Percentiles rank a stretch among this genome's conserved stretches.
Evolutionary conservation across 768 basidiomycete species (phyloP).

Genomic region (Trametes cinnabarina): DNA sequence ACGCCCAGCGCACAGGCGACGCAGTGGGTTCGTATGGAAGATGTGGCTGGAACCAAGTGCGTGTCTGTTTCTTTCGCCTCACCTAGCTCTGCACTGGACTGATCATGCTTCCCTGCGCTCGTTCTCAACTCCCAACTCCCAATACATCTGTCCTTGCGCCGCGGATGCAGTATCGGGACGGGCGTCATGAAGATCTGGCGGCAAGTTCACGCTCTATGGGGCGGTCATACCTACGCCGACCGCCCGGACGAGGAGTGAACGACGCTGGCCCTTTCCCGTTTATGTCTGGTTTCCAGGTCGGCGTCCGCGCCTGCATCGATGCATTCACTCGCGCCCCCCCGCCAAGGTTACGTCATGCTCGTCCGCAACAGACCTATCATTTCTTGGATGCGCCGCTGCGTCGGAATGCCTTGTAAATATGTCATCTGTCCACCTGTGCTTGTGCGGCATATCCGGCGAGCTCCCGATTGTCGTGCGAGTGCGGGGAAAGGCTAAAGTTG

Average conservation of each 20-base stretch:
- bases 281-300: neutral
- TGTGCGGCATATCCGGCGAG: no score
- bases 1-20: slow-evolving; percentile 27
- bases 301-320: neutral
- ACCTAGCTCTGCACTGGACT: neutral
- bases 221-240: neutral
- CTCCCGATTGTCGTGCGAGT: neutral
- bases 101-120: neutral
- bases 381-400: neutral
- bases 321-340: neutral
- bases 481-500: slow-evolving; percentile 3
- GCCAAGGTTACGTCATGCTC: neutral
- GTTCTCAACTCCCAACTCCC: neutral
- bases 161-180: slow-evolving; percentile 58
- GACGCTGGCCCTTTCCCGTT: neutral
- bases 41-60: slow-evolving; percentile 62
- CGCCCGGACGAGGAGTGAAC: neutral
- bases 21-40: slow-evolving; percentile 52
- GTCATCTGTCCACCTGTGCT: no score
- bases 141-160: slow-evolving; percentile 1
- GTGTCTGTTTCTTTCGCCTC: slow-evolving; percentile 26
- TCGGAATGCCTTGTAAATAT: neutral
- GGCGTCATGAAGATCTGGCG: slow-evolving; percentile 77
- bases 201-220: slow-evolving; percentile 49
- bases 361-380: neutral